Base-by-base conservation (phyloP, 179 eudicot species). In the Silene coronaria region DNA sequence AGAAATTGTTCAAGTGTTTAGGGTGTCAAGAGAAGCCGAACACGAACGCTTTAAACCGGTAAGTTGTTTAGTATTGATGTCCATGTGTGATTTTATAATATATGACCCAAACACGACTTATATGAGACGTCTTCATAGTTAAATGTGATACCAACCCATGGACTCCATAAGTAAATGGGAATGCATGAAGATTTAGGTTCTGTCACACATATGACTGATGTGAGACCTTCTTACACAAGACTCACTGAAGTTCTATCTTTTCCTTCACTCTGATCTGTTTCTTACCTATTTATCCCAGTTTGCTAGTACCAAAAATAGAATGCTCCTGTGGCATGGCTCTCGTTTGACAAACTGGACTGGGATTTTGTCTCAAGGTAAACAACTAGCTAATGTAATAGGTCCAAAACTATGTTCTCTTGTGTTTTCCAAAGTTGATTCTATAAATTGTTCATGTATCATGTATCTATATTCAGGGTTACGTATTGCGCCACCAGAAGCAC, bases 241-340 rank as follows among this genome's bases (percentile, higher is more conserved):
- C 3, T 22, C 14, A 3, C n/a, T 34, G 22, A 3, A 2, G 12
- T 48, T 48, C 22, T 17, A 19, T 38, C 74, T 57, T 51, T 42
- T 27, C 51, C 22, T 65, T 23, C 45, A 22, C 46, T 57, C 73
- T 82, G 62, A 63, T 71, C 3, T 68, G 0, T 14, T 70, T 36
- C 22, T 79, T 27, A 62, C 28, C 70, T 66, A 68, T 75, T 58
- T 77, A 53, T 23, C 66, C 68, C 96, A 96, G 99, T 96, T 87
- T 78, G 79, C 96, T 55, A 72, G 68, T 48, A 62, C 89, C 34
- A 87, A 85, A 85, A 96, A 96, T 83, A 85, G 99, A 82, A 89
- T 93, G 97, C 92, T 96, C 34, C 80, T 96, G 76, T 96, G 99
- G 99, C 99, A 96, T 79, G 99, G 99, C 75, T 96, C 99, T 80